Evolutionary conservation across 129 eudicot species (phyloP).

Genomic region (Flaveria sonorensis): DNA sequence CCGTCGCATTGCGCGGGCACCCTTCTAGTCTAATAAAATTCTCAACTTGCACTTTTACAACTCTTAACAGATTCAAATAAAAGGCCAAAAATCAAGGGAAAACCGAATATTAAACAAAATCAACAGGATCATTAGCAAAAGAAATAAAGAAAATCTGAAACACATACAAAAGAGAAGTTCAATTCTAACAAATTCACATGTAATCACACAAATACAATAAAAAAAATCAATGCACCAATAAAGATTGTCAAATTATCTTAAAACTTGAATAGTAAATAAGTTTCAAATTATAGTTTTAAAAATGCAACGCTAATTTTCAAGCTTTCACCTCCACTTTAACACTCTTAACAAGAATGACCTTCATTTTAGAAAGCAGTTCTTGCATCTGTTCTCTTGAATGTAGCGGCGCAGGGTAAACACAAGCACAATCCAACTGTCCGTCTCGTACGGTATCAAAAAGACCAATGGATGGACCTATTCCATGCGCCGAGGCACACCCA

Average conservation of each 20-base stretch:
- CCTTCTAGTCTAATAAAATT: too few species aligned
- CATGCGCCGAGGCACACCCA: slow-evolving; percentile 48
- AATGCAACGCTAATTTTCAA: slow-evolving; percentile 14
- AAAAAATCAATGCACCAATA: slow-evolving; percentile 2
- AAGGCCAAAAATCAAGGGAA: too few species aligned
- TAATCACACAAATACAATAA: not conserved
- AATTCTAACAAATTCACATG: not conserved
- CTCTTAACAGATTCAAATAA: too few species aligned
- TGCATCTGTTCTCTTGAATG: slow-evolving; percentile 54
- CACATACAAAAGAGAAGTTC: not conserved
- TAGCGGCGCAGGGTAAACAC: slow-evolving; percentile 53
- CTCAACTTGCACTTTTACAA: too few species aligned
- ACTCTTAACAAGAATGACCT: slow-evolving; percentile 38
- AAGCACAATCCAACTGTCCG: slow-evolving; percentile 44
- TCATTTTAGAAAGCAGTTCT: slow-evolving; percentile 41
- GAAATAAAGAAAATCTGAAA: not conserved
- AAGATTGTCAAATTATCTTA: not conserved
- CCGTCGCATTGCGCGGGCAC: too few species aligned
- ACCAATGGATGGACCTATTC: slow-evolving; percentile 48
- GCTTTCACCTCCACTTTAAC: slow-evolving; percentile 17
- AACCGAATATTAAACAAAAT: too few species aligned
- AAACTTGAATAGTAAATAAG: not conserved
- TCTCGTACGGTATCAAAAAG: slow-evolving; percentile 48
- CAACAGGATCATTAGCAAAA: too few species aligned
- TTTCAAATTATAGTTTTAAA: not conserved